Percentiles rank a stretch among this genome's conserved stretches.
Conservation (phyloP, 2,329 filamentous ascomycete genomes). For the Monosporascus cannonballus region DNA sequence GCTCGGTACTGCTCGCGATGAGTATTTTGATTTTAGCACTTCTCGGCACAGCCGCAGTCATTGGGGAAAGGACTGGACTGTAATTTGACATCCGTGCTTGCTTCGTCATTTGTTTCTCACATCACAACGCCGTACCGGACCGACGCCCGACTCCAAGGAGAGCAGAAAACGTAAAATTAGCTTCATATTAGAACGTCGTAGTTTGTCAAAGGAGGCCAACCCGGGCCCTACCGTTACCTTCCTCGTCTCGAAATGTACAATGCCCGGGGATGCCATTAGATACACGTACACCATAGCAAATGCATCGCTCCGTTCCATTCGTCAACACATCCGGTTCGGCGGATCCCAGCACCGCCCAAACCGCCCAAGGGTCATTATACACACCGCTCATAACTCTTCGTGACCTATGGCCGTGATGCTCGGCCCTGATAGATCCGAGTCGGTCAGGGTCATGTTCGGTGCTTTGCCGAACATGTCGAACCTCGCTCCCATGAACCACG, state of each 20-base stretch:
- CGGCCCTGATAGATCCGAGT: constrained; percentile 3
- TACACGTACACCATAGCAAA: not conserved
- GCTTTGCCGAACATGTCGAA: constrained; percentile 65
- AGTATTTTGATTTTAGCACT: constrained; percentile 74
- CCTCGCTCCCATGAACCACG: constrained; percentile 74
- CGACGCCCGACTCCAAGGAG: not conserved
- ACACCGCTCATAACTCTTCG: constrained; percentile 21
- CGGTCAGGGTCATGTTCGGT: constrained; percentile 27
- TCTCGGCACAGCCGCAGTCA: constrained; percentile 98
- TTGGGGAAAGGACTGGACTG: constrained; percentile 67
- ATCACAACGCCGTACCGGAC: not conserved
- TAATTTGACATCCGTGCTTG: constrained; percentile 99
- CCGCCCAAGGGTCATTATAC: not conserved
- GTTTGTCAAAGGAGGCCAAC: constrained; percentile 18
- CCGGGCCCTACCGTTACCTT: not conserved
- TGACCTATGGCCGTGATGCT: constrained; percentile 15
- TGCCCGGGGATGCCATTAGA: not conserved
- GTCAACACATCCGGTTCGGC: constrained; percentile 5
- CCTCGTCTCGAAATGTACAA: too few relatives aligned
- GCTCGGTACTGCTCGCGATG: constrained; percentile 30
- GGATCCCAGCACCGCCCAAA: not conserved
- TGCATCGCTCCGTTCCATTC: constrained; percentile 1
- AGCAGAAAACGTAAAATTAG: not conserved
- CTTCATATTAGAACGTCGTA: not conserved
- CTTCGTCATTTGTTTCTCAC: constrained; percentile 1